phyloP scores from a whole-genome alignment of 257 asterid genomes.

The Cynanchum wilfordii region DNA sequence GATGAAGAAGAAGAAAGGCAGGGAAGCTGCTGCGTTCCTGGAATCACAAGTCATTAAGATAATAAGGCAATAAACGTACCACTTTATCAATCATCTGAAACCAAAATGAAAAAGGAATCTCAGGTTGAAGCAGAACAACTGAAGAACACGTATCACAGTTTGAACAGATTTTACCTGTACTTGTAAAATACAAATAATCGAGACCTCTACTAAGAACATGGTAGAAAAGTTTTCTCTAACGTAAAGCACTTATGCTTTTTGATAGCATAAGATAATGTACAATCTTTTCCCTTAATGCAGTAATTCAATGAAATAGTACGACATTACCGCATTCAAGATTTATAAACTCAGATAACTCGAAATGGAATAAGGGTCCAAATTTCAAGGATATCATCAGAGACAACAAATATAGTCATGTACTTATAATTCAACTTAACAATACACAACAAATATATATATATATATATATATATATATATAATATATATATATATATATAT shows the following conservation, averaged over 20 bases:
- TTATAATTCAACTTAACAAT: too few species aligned
- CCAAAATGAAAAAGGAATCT: background rate
- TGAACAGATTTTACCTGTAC: background rate
- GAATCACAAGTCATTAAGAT: conserved; percentile 4
- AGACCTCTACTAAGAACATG: background rate
- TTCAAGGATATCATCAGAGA: background rate
- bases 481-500: too few species aligned
- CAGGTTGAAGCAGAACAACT: background rate
- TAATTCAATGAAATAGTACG: background rate
- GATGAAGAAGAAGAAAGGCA: conserved; percentile 55
- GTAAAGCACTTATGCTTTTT: background rate
- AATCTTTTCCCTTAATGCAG: background rate
- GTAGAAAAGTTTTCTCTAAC: background rate
- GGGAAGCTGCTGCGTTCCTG: conserved; percentile 33
- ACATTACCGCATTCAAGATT: background rate
- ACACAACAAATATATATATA: too few species aligned
- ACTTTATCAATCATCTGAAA: background rate
- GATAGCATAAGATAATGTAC: background rate
- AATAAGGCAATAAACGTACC: background rate
- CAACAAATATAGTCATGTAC: background rate
- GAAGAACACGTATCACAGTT: background rate
- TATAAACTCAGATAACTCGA: background rate
- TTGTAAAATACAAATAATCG: too few species aligned
- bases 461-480: too few species aligned
- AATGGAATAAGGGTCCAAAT: background rate